Conservation (phyloP, 805 yeast species). For the Candida maesae region DNA sequence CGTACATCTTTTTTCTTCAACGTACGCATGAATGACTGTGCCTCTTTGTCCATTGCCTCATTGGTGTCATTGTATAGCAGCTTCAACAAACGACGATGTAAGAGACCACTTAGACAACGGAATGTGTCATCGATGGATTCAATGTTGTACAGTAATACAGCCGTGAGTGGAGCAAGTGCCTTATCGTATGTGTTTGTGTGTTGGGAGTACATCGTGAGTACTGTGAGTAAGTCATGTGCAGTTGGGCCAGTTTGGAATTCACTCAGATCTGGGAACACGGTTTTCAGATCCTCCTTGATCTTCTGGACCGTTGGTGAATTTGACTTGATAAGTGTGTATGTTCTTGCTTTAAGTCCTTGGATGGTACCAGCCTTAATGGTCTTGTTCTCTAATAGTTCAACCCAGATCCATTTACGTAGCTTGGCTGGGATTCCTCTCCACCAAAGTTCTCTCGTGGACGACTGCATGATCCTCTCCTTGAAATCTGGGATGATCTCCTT, state of each 20-base stretch:
- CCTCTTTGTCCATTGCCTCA: conserved; percentile 33
- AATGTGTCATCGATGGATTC: conserved; percentile 36
- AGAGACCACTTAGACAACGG: conserved; percentile 36
- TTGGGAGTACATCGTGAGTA: conserved; percentile 33
- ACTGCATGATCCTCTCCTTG: conserved; percentile 30
- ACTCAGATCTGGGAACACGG: conserved; percentile 35
- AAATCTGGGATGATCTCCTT: conserved; percentile 35
- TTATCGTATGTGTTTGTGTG: conserved; percentile 29
- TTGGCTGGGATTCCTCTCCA: conserved; percentile 55
- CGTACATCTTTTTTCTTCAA: conserved; percentile 42
- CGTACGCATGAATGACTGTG: conserved; percentile 44
- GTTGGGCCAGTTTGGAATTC: conserved; percentile 32
- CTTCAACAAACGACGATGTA: conserved; percentile 32
- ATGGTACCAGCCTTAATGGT: conserved; percentile 17
- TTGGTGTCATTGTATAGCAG: conserved; percentile 31
- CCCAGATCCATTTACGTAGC: conserved; percentile 50
- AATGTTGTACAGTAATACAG: conserved; percentile 37
- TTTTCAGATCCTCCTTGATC: conserved; percentile 24
- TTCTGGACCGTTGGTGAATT: conserved; percentile 7
- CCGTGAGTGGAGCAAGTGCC: conserved; percentile 38
- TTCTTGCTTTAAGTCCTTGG: conserved; percentile 3
- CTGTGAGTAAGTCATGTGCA: conserved; percentile 30
- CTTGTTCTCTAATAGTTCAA: conserved; percentile 37
- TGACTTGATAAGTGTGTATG: conserved; percentile 6
- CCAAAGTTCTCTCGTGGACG: conserved; percentile 49